Evolutionary conservation across 768 basidiomycete species (phyloP).

Genomic region (Pholiota molesta): DNA sequence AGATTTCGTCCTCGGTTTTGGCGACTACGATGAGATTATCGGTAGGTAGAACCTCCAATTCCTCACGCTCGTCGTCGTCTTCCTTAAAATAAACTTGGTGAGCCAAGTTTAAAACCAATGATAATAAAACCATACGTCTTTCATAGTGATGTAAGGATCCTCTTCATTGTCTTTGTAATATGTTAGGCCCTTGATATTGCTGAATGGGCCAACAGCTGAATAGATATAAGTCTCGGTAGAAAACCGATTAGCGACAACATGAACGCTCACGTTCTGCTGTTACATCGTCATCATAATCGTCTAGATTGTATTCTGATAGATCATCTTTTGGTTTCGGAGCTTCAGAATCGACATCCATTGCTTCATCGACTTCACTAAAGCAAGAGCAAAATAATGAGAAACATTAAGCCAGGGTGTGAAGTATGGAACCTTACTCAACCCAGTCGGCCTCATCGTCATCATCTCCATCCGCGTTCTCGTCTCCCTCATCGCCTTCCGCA

Average conservation of each 20-base stretch:
- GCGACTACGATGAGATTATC: slow-evolving; percentile 93
- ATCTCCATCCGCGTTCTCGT: slow-evolving; percentile 48
- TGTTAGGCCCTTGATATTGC: slow-evolving; percentile 92
- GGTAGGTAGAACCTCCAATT: slow-evolving; percentile 84
- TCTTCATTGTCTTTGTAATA: slow-evolving; percentile 92
- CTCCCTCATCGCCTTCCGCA: slow-evolving; percentile 67
- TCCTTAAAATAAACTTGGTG: slow-evolving; percentile 45
- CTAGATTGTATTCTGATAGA: slow-evolving; percentile 86
- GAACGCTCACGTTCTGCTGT: slow-evolving; percentile 34
- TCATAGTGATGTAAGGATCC: slow-evolving; percentile 95
- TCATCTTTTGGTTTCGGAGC: slow-evolving; percentile 55
- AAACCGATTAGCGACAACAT: slow-evolving; percentile 7
- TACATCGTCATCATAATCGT: slow-evolving; percentile 87
- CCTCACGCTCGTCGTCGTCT: slow-evolving; percentile 83
- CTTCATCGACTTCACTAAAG: slow-evolving; percentile 43
- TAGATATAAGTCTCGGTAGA: background rate
- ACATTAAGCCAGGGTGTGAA: slow-evolving; percentile 15
- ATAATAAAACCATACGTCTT: slow-evolving; percentile 67
- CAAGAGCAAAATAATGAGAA: slow-evolving; percentile 17
- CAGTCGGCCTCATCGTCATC: slow-evolving; percentile 63
- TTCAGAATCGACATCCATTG: slow-evolving; percentile 64
- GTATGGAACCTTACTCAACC: slow-evolving; percentile 78
- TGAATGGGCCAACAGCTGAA: slow-evolving; percentile 79
- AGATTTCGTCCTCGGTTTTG: slow-evolving; percentile 96
- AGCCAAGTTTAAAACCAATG: slow-evolving; percentile 2